Evolutionary conservation across 257 asterid species (phyloP).

Genomic region (Primulina eburnea): DNA sequence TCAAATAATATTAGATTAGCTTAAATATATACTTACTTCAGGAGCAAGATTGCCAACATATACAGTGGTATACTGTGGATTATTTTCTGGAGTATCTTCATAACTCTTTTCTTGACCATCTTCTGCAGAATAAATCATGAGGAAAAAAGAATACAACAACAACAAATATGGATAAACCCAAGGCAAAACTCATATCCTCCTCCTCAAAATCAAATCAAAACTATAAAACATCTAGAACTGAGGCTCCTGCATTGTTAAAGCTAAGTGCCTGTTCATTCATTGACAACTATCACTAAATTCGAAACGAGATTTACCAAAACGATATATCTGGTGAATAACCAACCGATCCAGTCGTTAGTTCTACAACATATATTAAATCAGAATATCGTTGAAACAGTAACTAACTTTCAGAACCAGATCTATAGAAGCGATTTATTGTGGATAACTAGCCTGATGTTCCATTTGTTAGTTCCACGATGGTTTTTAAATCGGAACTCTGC

Average conservation of each 20-base stretch:
- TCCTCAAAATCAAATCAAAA: neutral
- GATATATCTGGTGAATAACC: neutral
- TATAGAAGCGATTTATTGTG: neutral
- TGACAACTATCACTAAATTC: neutral
- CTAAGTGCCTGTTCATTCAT: neutral
- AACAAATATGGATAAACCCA: neutral
- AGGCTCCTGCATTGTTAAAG: neutral
- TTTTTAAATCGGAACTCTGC: slow-evolving; percentile 53
- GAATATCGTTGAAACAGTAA: neutral
- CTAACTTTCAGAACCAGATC: neutral
- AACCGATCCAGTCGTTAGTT: neutral
- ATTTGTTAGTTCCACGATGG: slow-evolving; percentile 55
- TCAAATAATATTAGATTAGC: neutral
- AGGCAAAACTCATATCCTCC: slow-evolving; percentile 1
- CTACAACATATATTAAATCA: neutral
- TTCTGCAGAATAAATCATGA: slow-evolving; percentile 44
- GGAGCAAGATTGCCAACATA: slow-evolving; percentile 89
- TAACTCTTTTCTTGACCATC: slow-evolving; percentile 56
- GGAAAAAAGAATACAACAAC: neutral
- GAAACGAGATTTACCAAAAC: neutral
- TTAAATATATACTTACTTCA: slow-evolving; percentile 47
- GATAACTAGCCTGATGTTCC: slow-evolving; percentile 56
- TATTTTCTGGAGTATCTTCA: slow-evolving; percentile 80
- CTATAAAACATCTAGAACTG: neutral
- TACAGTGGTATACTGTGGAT: slow-evolving; percentile 73